phyloP scores from a whole-genome alignment of 208 protist species.

The Jaenimonas drosophilae region DNA sequence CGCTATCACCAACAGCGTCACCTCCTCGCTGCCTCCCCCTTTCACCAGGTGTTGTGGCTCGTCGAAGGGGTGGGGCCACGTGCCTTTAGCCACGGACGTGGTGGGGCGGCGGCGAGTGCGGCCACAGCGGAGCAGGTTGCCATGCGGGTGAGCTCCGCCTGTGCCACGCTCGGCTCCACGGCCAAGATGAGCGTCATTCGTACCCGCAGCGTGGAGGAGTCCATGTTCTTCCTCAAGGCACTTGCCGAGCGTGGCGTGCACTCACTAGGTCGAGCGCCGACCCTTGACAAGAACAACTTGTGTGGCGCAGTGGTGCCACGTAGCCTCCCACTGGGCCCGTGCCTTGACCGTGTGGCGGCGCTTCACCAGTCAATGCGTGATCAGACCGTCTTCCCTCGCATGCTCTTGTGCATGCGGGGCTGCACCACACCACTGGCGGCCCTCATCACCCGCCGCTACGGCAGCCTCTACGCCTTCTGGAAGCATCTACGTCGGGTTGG shows the following conservation, averaged over 20 bases:
- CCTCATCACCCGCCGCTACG: constrained; percentile 36
- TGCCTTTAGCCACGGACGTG: no score
- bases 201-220: constrained; percentile 37
- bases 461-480: constrained; percentile 40
- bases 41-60: constrained; percentile 52
- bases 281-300: background rate
- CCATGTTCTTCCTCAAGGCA: constrained; percentile 21
- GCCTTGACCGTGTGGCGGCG: constrained; percentile 10
- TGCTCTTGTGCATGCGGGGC: constrained; percentile 67
- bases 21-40: constrained; percentile 37
- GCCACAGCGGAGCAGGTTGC: no score
- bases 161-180: constrained; percentile 20
- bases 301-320: background rate
- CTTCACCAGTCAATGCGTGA: constrained; percentile 31
- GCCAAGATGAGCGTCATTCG: constrained; percentile 23
- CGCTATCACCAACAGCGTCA: constrained; percentile 67
- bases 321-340: constrained; percentile 8
- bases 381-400: constrained; percentile 55
- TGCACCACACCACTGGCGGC: constrained; percentile 42
- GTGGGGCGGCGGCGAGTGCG: no score
- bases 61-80: constrained; percentile 33
- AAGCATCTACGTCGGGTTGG: constrained; percentile 18
- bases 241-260: constrained; percentile 9
- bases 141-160: constrained; percentile 30
- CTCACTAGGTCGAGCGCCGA: constrained; percentile 4